Evolutionary conservation across 306 rosid genomes (phyloP), one percentile per base, ranked within the genome.

Genomic region (Casuarina glauca): DNA sequence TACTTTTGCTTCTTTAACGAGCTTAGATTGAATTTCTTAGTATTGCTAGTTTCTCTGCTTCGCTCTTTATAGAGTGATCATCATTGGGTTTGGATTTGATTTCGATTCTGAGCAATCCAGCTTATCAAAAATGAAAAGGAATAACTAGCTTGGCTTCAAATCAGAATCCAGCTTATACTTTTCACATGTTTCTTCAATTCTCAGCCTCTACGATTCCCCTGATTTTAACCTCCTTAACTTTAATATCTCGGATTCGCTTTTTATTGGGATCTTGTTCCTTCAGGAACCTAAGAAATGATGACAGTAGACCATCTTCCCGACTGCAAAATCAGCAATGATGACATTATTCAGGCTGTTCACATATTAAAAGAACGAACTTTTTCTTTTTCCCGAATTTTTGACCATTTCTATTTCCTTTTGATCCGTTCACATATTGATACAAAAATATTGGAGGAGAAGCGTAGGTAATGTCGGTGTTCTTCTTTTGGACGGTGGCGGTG

Each of bases 11-110:
- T 36, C 41, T 11, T 36, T 62, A 17, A 62, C 15, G 35, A 4
- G 26, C 11, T 32, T 32, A 3, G 15, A 38, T 11, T 38, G 6
- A 36, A 12, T 32, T 60, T 60, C 39, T 39, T 32, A 20, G 32
- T 60, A 7, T 36, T 51, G 35, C 19, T 13, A 64, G n/a, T n/a
- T n/a, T n/a, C n/a, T n/a, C 45, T 73, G 74, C 60, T 75, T 78
- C 84, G 75, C 80, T 54, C 82, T 39, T 8, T 35, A 26, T 61
- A 39, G 68, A 69, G 67, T 72, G 68, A 45, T 42, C 71, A 44
- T 66, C 69, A 69, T 54, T 61, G 46, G 61, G 50, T 80, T 45
- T 74, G 50, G 46, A 5, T 81, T 13, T 9, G 53, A 38, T 46
- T 36, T 38, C 2, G 4, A 51, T 53, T 3, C 5, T 17, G 60